Evolutionary conservation across 495 filamentous ascomycete species (phyloP).

Genomic region (Hyaloscypha bicolor): DNA sequence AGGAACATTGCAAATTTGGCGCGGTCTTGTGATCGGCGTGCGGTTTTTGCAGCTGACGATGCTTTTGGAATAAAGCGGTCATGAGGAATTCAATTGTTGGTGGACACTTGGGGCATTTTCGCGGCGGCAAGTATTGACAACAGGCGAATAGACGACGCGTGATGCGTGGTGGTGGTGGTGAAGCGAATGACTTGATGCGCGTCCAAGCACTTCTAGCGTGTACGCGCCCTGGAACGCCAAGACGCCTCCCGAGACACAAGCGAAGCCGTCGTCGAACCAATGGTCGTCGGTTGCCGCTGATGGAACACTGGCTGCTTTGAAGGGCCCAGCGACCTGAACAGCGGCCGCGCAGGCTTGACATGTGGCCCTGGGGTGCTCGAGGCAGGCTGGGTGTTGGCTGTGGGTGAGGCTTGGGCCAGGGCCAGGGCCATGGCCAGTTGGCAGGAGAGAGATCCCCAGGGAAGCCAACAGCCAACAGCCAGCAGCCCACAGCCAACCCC

Average conservation of each 20-base stretch:
- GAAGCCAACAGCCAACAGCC: no score
- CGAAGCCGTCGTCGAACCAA: constrained; percentile 24
- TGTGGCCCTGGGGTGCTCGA: constrained; percentile 22
- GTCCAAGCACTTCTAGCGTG: constrained; percentile 15
- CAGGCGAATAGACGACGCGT: neutral
- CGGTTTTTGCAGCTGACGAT: neutral
- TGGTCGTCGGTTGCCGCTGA: constrained; percentile 13
- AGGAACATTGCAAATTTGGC: neutral
- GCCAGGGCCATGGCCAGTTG: no score
- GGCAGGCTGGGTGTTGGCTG: neutral
- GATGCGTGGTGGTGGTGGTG: neutral
- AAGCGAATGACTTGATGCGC: neutral
- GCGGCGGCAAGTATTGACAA: neutral
- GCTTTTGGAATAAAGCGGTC: neutral
- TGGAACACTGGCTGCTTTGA: constrained; percentile 34
- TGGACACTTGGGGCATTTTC: neutral
- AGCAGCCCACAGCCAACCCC: no score
- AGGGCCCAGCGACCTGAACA: neutral
- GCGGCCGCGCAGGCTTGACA: constrained; percentile 11
- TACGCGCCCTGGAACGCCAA: constrained; percentile 34
- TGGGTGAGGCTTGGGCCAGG: neutral
- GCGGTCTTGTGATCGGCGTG: neutral
- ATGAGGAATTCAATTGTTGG: neutral
- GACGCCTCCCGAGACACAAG: constrained; percentile 32
- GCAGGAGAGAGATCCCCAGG: no score